These are phyloP conservation scores for Thermoascus crustaceus DNA, from an alignment of 2,329 filamentous ascomycete genomes.

Conservation along the genomic window DNA sequence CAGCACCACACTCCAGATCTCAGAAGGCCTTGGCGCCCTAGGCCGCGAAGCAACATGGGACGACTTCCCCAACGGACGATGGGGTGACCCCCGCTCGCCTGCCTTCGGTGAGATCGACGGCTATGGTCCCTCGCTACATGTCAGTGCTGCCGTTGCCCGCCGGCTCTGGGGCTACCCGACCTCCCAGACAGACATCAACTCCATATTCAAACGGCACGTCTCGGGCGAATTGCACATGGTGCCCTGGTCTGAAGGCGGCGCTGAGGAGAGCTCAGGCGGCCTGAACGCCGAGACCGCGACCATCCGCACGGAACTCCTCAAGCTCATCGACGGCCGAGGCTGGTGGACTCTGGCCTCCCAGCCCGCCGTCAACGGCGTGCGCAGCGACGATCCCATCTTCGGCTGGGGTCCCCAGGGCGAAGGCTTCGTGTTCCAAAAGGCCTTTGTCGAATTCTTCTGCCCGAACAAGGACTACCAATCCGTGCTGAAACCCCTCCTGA, in stretches of 20 bases:
- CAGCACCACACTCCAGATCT: constrained; percentile 82
- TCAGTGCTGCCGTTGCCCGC: constrained; percentile 75
- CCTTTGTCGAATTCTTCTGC: constrained; percentile 95
- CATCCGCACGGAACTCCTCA: constrained; percentile 67
- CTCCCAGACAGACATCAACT: constrained; percentile 61
- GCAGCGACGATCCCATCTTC: constrained; percentile 67
- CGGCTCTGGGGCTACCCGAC: constrained; percentile 77
- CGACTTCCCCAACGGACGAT: constrained; percentile 92
- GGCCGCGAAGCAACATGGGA: constrained; percentile 97
- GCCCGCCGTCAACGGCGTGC: constrained; percentile 80
- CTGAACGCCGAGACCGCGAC: constrained; percentile 64
- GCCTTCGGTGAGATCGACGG: constrained; percentile 96
- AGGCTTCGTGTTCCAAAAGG: constrained; percentile 96
- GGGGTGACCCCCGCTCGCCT: constrained; percentile 85
- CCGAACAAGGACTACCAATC: constrained; percentile 61
- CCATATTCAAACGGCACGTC: constrained; percentile 73
- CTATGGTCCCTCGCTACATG: constrained; percentile 93
- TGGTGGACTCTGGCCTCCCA: constrained; percentile 98
- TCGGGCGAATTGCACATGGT: constrained; percentile 70
- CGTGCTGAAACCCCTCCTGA: constrained; percentile 55
- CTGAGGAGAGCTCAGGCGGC: constrained; percentile 48
- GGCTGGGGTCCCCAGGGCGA: constrained; percentile 82
- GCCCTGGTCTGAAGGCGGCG: constrained; percentile 75
- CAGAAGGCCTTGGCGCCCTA: constrained; percentile 80
- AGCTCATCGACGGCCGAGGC: constrained; percentile 65